phyloP scores from a whole-genome alignment of 1,139 yeast species.

The Pichia sp. region DNA sequence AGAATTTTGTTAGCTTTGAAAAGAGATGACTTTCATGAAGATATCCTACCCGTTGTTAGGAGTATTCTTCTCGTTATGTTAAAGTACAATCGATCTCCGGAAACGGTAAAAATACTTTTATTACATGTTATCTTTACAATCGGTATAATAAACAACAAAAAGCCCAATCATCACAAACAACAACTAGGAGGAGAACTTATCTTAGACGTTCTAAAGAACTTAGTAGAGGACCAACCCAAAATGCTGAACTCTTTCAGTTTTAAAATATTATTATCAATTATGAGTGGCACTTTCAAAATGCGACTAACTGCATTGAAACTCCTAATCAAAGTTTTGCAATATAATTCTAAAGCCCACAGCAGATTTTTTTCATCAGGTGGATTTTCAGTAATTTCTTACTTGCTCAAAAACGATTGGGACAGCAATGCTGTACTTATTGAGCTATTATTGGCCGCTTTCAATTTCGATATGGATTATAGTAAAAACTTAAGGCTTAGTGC shows the following conservation, averaged over 20 bases:
- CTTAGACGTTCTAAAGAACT: conserved; percentile 7
- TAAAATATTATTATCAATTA: conserved; percentile 60
- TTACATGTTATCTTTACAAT: conserved; percentile 40
- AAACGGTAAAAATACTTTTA: conserved; percentile 39
- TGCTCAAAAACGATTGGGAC: conserved; percentile 45
- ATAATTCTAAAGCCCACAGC: conserved; percentile 35
- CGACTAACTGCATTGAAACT: conserved; percentile 48
- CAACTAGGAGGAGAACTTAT: conserved; percentile 10
- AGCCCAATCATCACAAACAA: neutral
- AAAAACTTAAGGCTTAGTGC: neutral
- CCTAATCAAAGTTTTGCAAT: conserved; percentile 45
- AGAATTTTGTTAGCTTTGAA: conserved; percentile 52
- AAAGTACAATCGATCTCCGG: conserved; percentile 38
- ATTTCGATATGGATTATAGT: neutral
- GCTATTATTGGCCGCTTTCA: conserved; percentile 4
- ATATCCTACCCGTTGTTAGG: conserved; percentile 35
- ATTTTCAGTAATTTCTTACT: conserved; percentile 46
- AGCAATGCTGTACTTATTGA: conserved; percentile 28
- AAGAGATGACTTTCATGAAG: conserved; percentile 36
- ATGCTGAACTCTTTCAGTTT: conserved; percentile 4
- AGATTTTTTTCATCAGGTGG: conserved; percentile 56
- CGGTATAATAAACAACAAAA: conserved; percentile 2
- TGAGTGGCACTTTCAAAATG: conserved; percentile 42
- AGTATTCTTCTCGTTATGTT: conserved; percentile 38
- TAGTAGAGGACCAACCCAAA: conserved; percentile 11